phyloP scores from a whole-genome alignment of 306 rosid genomes.

The Dalbergia cultrata region DNA sequence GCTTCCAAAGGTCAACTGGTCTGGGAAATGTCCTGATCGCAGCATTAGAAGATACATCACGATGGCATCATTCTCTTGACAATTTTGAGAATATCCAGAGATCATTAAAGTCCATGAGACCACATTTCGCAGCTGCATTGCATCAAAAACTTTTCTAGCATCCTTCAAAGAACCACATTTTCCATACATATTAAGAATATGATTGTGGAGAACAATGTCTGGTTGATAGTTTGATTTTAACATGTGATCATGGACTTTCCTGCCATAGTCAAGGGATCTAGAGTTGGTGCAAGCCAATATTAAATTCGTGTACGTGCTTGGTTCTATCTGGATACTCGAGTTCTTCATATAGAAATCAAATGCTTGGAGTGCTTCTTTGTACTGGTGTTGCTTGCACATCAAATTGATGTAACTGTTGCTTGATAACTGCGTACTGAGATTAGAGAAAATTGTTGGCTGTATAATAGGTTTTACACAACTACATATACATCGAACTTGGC shows the following conservation, averaged over 20 bases:
- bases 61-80: constrained; percentile 64
- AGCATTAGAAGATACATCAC: constrained; percentile 68
- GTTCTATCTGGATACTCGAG: constrained; percentile 51
- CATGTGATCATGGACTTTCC: constrained; percentile 65
- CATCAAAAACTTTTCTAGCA: constrained; percentile 69
- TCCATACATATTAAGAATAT: constrained; percentile 75
- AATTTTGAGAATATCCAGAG: constrained; percentile 69
- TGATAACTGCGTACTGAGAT: constrained; percentile 47
- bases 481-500: constrained; percentile 49
- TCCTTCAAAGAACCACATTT: constrained; percentile 79
- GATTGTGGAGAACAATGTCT: constrained; percentile 68
- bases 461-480: constrained; percentile 38
- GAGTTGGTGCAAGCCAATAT: constrained; percentile 67
- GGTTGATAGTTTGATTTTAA: constrained; percentile 53
- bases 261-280: constrained; percentile 68
- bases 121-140: constrained; percentile 69
- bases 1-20: constrained; percentile 81
- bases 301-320: constrained; percentile 60
- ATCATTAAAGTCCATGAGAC: constrained; percentile 88
- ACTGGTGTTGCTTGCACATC: constrained; percentile 59
- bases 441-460: constrained; percentile 36
- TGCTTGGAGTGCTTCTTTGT: constrained; percentile 71
- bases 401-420: constrained; percentile 57
- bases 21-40: constrained; percentile 62
- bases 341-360: constrained; percentile 57